Evolutionary conservation across 805 yeast genomes (phyloP).

Genomic region (Yueomyces sp.): DNA sequence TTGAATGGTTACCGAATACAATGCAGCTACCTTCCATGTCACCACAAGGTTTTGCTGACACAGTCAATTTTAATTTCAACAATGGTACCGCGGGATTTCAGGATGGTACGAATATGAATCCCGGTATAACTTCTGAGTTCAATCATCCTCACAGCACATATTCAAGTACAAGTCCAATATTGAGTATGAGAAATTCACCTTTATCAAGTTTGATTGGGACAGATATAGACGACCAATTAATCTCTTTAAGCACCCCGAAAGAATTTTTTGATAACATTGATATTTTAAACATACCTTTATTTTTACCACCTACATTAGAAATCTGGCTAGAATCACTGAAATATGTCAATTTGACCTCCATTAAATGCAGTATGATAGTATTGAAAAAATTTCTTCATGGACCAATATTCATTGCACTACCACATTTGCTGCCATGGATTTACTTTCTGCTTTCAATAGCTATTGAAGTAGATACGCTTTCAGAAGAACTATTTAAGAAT

Average conservation of each 20-base stretch:
- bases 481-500: conserved; percentile 6
- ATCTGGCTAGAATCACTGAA: conserved; percentile 46
- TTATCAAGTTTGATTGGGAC: background rate
- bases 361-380: conserved; percentile 58
- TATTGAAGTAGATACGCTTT: conserved; percentile 29
- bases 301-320: conserved; percentile 13
- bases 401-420: conserved; percentile 51
- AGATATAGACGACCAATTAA: background rate
- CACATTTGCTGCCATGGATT: conserved; percentile 67
- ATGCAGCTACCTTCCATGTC: background rate
- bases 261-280: conserved; percentile 20
- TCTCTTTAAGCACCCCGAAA: background rate
- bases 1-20: background rate
- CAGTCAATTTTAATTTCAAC: background rate
- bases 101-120: background rate
- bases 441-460: conserved; percentile 58
- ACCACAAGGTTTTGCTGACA: background rate
- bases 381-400: conserved; percentile 54
- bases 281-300: conserved; percentile 9
- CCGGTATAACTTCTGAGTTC: background rate
- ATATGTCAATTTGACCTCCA: conserved; percentile 45
- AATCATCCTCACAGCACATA: background rate
- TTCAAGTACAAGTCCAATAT: background rate
- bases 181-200: background rate
- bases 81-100: too few species aligned